These are phyloP conservation scores for Exophiala lecanii-corni DNA, from an alignment of 2,329 filamentous ascomycete genomes.

Conservation along the genomic window DNA sequence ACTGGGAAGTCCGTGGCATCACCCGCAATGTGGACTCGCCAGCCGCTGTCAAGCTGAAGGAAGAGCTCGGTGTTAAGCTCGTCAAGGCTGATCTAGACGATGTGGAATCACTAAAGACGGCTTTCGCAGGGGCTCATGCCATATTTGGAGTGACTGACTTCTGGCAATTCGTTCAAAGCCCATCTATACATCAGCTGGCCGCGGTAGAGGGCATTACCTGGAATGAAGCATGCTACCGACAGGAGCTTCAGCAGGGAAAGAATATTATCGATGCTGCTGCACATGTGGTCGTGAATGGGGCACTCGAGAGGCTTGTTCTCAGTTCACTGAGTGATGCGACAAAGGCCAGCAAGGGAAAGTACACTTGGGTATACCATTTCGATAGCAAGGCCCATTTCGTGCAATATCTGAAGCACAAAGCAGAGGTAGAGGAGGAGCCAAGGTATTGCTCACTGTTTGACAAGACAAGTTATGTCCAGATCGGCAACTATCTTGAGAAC, in stretches of 20 bases:
- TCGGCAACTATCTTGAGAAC: constrained; percentile 35
- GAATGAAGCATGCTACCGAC: constrained; percentile 9
- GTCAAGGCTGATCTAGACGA: constrained; percentile 10
- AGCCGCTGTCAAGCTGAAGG: constrained; percentile 1
- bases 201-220: constrained; percentile 8
- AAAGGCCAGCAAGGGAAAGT: constrained; percentile 40
- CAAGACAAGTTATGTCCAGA: constrained; percentile 32
- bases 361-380: constrained; percentile 40
- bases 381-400: constrained; percentile 38
- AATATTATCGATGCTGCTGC: constrained; percentile 37
- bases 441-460: constrained; percentile 27
- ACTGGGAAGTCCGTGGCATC: constrained; percentile 6
- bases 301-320: constrained; percentile 37
- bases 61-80: not conserved
- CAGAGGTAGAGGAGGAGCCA: not conserved
- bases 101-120: constrained; percentile 7
- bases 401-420: constrained; percentile 29
- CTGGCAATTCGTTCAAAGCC: constrained; percentile 6
- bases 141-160: constrained; percentile 15
- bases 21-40: constrained; percentile 6
- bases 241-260: constrained; percentile 36
- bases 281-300: constrained; percentile 18
- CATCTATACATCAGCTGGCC: not conserved
- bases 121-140: constrained; percentile 8
- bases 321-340: constrained; percentile 35